phyloP scores from a whole-genome alignment of 2,329 filamentous ascomycete species.

The Paradendryphiella salina region DNA sequence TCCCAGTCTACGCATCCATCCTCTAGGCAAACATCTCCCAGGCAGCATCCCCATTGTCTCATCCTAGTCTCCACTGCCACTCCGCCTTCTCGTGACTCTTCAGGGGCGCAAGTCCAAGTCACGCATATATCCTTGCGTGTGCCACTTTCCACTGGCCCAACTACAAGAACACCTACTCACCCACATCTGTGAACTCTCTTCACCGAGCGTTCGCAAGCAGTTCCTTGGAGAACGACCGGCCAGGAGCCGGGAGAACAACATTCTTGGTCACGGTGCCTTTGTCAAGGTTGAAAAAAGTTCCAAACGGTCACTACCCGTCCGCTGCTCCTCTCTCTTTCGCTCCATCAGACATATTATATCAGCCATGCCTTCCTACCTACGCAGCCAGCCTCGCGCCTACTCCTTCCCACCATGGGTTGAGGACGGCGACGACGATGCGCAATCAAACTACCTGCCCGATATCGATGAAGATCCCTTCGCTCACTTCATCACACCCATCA shows the following conservation, averaged over 20 bases:
- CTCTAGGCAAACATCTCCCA: slow-evolving; percentile 8
- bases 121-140: slow-evolving; percentile 37
- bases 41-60: slow-evolving; percentile 32
- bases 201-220: slow-evolving; percentile 24
- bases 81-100: slow-evolving; percentile 39
- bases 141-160: slow-evolving; percentile 20
- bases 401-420: slow-evolving; percentile 45
- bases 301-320: slow-evolving; percentile 29
- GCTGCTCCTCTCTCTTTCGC: slow-evolving; percentile 25
- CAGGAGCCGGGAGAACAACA: slow-evolving; percentile 32
- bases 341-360: slow-evolving; percentile 30
- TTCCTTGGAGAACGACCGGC: slow-evolving; percentile 36
- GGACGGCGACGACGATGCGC: slow-evolving; percentile 26
- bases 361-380: slow-evolving; percentile 44
- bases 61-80: slow-evolving; percentile 18
- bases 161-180: slow-evolving; percentile 23
- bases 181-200: slow-evolving; percentile 22
- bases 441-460: slow-evolving; percentile 37
- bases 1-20: slow-evolving; percentile 30
- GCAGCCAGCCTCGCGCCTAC: slow-evolving; percentile 35
- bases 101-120: slow-evolving; percentile 33
- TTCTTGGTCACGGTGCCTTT: slow-evolving; percentile 24
- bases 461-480: slow-evolving; percentile 51
- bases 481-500: slow-evolving; percentile 49
- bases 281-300: slow-evolving; percentile 34